Evolutionary conservation across 2,329 filamentous ascomycete genomes (phyloP).

Genomic region (Aphanocladium album): DNA sequence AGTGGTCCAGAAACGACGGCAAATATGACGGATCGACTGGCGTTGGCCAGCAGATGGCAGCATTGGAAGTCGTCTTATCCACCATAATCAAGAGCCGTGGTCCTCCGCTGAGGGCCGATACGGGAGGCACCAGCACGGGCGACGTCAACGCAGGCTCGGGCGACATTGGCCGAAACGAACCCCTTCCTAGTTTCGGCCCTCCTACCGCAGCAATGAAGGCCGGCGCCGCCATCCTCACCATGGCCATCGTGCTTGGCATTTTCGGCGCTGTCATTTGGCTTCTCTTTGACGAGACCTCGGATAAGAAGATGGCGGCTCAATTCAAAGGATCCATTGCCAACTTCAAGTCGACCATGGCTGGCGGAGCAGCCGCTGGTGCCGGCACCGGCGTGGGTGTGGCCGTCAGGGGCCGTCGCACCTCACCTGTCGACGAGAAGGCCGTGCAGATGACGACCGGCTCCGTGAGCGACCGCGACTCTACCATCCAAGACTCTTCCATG

Average conservation of each 20-base stretch:
- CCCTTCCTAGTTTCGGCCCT: constrained; percentile 22
- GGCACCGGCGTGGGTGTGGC: constrained; percentile 19
- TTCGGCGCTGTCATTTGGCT: constrained; percentile 48
- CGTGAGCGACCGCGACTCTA: constrained; percentile 19
- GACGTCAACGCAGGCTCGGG: constrained; percentile 41
- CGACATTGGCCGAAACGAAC: constrained; percentile 37
- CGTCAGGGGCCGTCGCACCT: constrained; percentile 19
- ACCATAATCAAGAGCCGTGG: constrained; percentile 47
- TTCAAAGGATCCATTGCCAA: constrained; percentile 19
- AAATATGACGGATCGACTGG: constrained; percentile 56
- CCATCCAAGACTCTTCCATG: constrained; percentile 14
- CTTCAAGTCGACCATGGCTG: constrained; percentile 15
- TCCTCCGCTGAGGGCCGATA: constrained; percentile 42
- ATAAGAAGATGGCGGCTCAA: constrained; percentile 28
- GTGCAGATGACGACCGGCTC: constrained; percentile 9
- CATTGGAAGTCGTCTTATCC: constrained; percentile 58
- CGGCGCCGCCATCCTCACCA: constrained; percentile 62
- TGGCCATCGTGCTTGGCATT: constrained; percentile 49
- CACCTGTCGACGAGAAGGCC: constrained; percentile 19
- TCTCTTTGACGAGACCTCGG: constrained; percentile 42
- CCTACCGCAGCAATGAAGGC: constrained; percentile 57
- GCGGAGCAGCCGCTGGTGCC: background rate
- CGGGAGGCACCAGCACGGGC: constrained; percentile 53
- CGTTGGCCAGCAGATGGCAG: constrained; percentile 67
- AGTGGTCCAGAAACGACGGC: constrained; percentile 46